These are phyloP conservation scores for Ophiognomonia clavigignenti-juglandacearum DNA, from an alignment of 2,329 filamentous ascomycete species.

Conservation along the genomic window DNA sequence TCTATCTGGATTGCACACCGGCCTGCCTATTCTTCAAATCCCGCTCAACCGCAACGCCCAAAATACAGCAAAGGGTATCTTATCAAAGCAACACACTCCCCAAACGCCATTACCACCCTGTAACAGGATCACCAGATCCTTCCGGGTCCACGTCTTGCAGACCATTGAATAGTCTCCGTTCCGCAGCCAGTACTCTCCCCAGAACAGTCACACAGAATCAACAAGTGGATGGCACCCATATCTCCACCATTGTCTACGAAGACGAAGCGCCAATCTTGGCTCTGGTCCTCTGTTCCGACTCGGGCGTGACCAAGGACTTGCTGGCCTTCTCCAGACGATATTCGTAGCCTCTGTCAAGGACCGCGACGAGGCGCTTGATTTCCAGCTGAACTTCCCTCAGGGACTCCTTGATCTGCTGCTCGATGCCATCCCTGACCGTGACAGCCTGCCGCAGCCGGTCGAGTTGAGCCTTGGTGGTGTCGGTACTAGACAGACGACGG, in stretches of 20 bases:
- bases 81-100: not conserved
- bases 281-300: not conserved
- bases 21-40: not conserved
- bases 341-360: constrained; percentile 19
- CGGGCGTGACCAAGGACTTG: not conserved
- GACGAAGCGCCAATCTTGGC: constrained; percentile 1
- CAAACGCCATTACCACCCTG: not conserved
- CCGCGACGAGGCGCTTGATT: constrained; percentile 14
- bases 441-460: constrained; percentile 18
- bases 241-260: not conserved
- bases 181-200: not conserved
- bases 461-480: constrained; percentile 18
- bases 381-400: constrained; percentile 8
- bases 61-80: constrained; percentile 13
- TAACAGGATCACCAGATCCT: too few species aligned
- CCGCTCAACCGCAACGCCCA: not conserved
- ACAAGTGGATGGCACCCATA: not conserved
- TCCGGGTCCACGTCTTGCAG: not conserved
- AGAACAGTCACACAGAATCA: not conserved
- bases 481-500: not conserved
- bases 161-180: not conserved
- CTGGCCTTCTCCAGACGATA: constrained; percentile 19
- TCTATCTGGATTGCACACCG: too few species aligned
- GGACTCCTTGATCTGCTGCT: constrained; percentile 17
- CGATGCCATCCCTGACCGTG: constrained; percentile 17